These are phyloP conservation scores for Pittosporum tobira DNA, from an alignment of 129 eudicot species.

Conservation along the genomic window DNA sequence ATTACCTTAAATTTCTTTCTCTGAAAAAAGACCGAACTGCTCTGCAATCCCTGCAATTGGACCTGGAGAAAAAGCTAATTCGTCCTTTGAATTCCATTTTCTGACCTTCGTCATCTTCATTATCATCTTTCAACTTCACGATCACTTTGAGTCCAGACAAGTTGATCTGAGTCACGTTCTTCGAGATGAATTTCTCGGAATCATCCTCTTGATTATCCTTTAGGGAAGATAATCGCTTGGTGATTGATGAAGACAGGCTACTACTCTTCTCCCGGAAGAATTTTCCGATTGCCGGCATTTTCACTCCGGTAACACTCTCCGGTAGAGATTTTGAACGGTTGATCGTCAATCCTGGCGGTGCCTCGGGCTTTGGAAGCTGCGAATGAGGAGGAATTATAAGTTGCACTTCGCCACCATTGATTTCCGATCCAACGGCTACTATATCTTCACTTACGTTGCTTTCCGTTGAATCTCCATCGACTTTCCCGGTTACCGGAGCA, in stretches of 20 bases:
- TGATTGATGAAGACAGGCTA: conserved; percentile 55
- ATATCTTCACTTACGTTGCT: background rate
- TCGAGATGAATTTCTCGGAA: conserved; percentile 14
- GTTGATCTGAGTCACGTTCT: conserved; percentile 58
- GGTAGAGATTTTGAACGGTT: conserved; percentile 35
- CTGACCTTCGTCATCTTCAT: conserved; percentile 16
- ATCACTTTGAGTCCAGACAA: conserved; percentile 65
- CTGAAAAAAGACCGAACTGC: conserved; percentile 70
- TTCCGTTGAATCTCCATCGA: background rate
- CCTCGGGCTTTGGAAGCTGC: conserved; percentile 63
- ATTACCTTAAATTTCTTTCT: conserved; percentile 34
- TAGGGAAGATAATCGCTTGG: conserved; percentile 48
- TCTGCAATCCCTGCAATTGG: conserved; percentile 69
- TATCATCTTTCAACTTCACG: conserved; percentile 27
- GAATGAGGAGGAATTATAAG: conserved; percentile 34
- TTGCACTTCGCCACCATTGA: conserved; percentile 10
- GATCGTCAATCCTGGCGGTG: conserved; percentile 38
- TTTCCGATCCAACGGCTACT: conserved; percentile 13
- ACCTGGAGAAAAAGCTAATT: conserved; percentile 75
- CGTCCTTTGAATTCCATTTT: conserved; percentile 45
- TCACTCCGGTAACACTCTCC: conserved; percentile 28
- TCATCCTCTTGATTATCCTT: conserved; percentile 24
- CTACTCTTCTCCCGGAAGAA: conserved; percentile 57
- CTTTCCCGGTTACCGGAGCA: background rate
- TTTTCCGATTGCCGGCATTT: conserved; percentile 58